Percentiles rank a stretch among this genome's conserved stretches.
These are phyloP conservation scores for Saturnispora gosingensis DNA, from an alignment of 805 yeast species.

Conservation along the genomic window DNA sequence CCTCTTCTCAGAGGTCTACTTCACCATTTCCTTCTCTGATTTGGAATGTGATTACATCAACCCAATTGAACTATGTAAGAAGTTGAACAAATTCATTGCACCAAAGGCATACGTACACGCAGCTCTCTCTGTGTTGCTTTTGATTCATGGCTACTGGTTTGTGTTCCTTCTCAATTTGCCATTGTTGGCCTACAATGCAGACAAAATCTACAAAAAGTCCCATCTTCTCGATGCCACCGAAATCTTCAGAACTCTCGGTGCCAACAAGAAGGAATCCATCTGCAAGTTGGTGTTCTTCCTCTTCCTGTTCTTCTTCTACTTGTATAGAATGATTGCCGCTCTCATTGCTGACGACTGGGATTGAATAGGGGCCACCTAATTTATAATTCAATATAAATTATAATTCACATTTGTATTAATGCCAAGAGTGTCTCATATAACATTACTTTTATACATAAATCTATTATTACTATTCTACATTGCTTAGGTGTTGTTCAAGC, in stretches of 20 bases:
- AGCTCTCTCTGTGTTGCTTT: slow-evolving; percentile 55
- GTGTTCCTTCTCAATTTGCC: slow-evolving; percentile 78
- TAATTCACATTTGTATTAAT: neutral
- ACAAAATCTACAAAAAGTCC: slow-evolving; percentile 69
- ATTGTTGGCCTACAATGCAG: slow-evolving; percentile 71
- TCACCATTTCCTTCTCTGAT: slow-evolving; percentile 92
- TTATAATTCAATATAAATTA: neutral
- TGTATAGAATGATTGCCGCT: slow-evolving; percentile 93
- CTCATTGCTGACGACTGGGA: slow-evolving; percentile 57
- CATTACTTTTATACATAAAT: neutral
- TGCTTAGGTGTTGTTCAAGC: slow-evolving; percentile 12
- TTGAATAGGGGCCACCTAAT: neutral
- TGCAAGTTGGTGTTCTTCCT: slow-evolving; percentile 86
- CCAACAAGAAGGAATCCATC: slow-evolving; percentile 88
- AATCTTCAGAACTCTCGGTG: slow-evolving; percentile 86
- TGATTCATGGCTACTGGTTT: slow-evolving; percentile 89
- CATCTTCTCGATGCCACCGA: slow-evolving; percentile 94
- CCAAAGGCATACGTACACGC: slow-evolving; percentile 89
- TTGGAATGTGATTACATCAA: slow-evolving; percentile 94
- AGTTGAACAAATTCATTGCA: slow-evolving; percentile 75
- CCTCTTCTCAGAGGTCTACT: slow-evolving; percentile 86
- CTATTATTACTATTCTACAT: neutral
- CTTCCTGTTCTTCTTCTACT: slow-evolving; percentile 87
- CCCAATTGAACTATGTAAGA: slow-evolving; percentile 92
- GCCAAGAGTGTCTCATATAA: neutral